phyloP scores from a whole-genome alignment of 306 rosid species.

The Acacia crassicarpa region DNA sequence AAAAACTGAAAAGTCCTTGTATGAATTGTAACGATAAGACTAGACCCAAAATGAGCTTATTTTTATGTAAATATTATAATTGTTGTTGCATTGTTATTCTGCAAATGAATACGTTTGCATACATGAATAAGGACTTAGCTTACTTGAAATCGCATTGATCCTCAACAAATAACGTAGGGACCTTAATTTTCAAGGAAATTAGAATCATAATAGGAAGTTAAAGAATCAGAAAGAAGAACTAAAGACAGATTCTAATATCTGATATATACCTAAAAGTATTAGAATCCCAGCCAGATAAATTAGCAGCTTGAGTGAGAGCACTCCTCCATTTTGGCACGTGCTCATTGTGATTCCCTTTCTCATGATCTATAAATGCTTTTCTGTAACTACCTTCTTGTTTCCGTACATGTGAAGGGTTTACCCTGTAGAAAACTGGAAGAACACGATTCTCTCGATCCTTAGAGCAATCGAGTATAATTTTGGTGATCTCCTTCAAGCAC shows the following conservation, averaged over 20 bases:
- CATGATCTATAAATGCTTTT: not conserved
- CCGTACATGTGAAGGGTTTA: not conserved
- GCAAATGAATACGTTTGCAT: not conserved
- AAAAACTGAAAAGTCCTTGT: not conserved
- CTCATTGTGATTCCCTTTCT: not conserved
- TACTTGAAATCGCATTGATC: not conserved
- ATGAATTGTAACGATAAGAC: not conserved
- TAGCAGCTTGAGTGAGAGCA: constrained; percentile 1
- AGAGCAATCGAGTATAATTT: not conserved
- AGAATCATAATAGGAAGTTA: not conserved
- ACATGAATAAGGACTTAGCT: not conserved
- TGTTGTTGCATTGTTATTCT: not conserved
- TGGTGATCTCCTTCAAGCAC: not conserved
- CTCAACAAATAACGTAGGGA: not conserved
- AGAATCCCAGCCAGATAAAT: not conserved
- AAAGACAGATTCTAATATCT: not conserved
- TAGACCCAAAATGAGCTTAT: not conserved
- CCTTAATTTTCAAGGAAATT: not conserved
- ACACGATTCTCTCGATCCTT: not conserved
- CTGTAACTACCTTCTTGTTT: not conserved
- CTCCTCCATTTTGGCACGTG: not conserved
- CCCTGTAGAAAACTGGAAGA: not conserved
- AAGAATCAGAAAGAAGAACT: not conserved
- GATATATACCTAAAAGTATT: not conserved
- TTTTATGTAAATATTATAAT: not conserved